Base-by-base conservation (phyloP, 345 rosid genomes). In the Camelina hispida region DNA sequence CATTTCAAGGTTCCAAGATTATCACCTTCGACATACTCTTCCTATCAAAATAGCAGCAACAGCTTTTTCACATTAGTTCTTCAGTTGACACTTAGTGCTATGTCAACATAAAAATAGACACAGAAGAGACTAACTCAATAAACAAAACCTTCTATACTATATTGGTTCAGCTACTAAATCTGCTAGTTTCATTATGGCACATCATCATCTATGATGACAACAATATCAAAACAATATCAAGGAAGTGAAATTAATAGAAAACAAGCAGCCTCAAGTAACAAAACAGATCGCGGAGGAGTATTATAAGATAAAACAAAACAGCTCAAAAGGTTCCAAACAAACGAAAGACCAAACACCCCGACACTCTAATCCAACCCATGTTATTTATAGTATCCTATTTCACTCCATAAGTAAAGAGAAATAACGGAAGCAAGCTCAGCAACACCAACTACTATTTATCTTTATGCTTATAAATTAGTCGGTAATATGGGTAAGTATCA, bases 1-100 rank as follows among this genome's bases (percentile, higher is more conserved):
- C 98, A 91, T 55, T 89, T 91, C 52, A 91, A 81, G 10, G 72
- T 84, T 71, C 98, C 97, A 1, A 91, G 72, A 77, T 89, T 82
- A 83, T 89, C 90, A 37, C 93, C 94, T 40, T 85, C 81, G 5
- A 16, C 83, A 74, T 91, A 87, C 71, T 91, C 91, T 82, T 93
- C 98, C 98, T 93, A 87, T 79, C 32, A 52, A 46, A 7, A 62
- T 37, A 76, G 16, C 4, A 58, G 42, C 66, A 66, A 37, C 43
- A 74, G 10, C 25, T 64, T 77, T 47, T 6, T 20, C 47, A 64
- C 65, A 32, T 44, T 51, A 62, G 58, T 69, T 53, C n/a, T 0
- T 64, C 47, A 53, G 55, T 72, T 35, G 25, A 15, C 63, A 16
- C 53, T 16, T 4, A 15, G 18, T 16, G 37, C 65, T 11, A 37